Evolutionary conservation across 352 stramenopile species (phyloP).

Genomic region (Pythium aphanidermatum): DNA sequence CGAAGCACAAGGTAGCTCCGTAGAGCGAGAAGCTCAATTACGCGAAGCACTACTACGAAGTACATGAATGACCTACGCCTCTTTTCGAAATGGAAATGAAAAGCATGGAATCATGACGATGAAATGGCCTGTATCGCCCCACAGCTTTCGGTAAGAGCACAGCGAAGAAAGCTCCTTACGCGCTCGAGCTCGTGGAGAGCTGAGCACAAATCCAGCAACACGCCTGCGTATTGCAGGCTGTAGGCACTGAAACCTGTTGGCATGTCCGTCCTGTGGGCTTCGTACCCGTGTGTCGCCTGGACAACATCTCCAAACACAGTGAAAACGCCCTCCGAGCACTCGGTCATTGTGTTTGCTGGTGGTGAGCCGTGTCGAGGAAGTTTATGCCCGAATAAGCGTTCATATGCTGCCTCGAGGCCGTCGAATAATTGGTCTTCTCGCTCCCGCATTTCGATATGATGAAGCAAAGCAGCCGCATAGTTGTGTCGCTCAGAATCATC

Average conservation of each 20-base stretch:
- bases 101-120: neutral
- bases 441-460: slow-evolving; percentile 37
- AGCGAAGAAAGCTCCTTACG: neutral
- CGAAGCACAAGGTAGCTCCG: too few relatives aligned
- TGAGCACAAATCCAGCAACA: slow-evolving; percentile 6
- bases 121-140: neutral
- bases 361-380: too few relatives aligned
- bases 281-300: too few relatives aligned
- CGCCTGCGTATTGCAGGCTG: slow-evolving; percentile 56
- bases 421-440: slow-evolving; percentile 43
- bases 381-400: too few relatives aligned
- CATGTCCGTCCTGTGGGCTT: slow-evolving; percentile 9
- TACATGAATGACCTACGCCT: slow-evolving; percentile 47
- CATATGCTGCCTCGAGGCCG: slow-evolving; percentile 17
- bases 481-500: slow-evolving; percentile 22
- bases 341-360: too few relatives aligned
- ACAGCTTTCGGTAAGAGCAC: neutral
- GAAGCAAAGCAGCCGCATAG: slow-evolving; percentile 29
- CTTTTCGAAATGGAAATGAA: neutral
- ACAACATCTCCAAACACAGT: slow-evolving; percentile 17
- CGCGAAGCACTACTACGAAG: too few relatives aligned
- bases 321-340: too few relatives aligned
- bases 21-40: too few relatives aligned
- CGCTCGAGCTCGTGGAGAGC: neutral
- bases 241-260: slow-evolving; percentile 52